phyloP scores from a whole-genome alignment of 768 basidiomycete genomes.

The Termitomyces sp. region DNA sequence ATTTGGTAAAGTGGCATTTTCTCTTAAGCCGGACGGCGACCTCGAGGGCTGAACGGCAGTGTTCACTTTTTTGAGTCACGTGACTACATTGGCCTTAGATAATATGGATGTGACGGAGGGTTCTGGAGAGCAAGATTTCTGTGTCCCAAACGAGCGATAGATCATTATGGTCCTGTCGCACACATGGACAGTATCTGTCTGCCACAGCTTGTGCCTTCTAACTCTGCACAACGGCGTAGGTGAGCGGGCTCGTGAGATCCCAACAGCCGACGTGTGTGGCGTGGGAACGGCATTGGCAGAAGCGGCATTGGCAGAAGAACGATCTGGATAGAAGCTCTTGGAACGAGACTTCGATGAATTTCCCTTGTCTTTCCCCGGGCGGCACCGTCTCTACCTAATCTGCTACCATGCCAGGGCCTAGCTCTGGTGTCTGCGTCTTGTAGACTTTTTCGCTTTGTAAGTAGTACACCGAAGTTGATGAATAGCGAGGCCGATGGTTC shows the following conservation, averaged over 20 bases:
- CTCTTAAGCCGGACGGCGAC: neutral
- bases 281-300: constrained; percentile 10
- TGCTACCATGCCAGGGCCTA: constrained; percentile 4
- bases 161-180: neutral
- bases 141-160: neutral
- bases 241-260: neutral
- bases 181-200: constrained; percentile 1
- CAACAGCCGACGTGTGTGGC: constrained; percentile 7
- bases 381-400: constrained; percentile 14
- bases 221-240: neutral
- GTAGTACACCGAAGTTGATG: neutral
- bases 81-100: neutral
- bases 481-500: constrained; percentile 8
- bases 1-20: constrained; percentile 87
- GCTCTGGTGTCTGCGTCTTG: constrained; percentile 7
- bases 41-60: neutral
- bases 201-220: neutral
- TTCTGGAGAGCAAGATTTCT: no score
- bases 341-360: constrained; percentile 18
- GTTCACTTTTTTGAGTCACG: neutral
- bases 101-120: neutral
- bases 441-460: constrained; percentile 4
- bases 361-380: constrained; percentile 18
- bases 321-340: constrained; percentile 4
- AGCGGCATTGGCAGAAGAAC: constrained; percentile 8